Conservation (phyloP, 805 yeast species). For the Teunomyces pallodes region DNA sequence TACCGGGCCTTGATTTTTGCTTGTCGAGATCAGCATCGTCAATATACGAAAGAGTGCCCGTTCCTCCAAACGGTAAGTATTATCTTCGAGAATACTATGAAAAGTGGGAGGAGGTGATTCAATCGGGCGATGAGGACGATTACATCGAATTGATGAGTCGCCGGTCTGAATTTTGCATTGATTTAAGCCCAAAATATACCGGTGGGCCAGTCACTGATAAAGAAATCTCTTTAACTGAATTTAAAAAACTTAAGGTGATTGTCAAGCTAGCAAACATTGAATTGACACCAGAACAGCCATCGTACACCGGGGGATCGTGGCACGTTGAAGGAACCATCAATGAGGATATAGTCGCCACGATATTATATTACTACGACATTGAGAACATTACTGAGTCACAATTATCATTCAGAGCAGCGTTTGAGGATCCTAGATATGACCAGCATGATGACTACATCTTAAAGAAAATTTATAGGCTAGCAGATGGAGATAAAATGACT, state of each 20-base stretch:
- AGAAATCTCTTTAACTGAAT: conserved; percentile 13
- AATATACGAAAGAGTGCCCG: conserved; percentile 12
- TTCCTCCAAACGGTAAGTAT: conserved; percentile 14
- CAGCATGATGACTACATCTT: conserved; percentile 29
- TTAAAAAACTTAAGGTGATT: conserved; percentile 31
- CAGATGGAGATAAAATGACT: conserved; percentile 25
- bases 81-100: conserved; percentile 11
- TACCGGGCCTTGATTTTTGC: conserved; percentile 31
- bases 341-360: conserved; percentile 42
- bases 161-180: background rate
- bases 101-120: background rate
- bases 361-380: conserved; percentile 38
- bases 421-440: conserved; percentile 32
- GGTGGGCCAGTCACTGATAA: conserved; percentile 3
- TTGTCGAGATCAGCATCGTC: conserved; percentile 22
- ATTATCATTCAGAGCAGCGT: conserved; percentile 27
- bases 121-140: no score
- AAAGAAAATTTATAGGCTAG: conserved; percentile 24
- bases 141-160: no score
- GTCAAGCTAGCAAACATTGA: conserved; percentile 40
- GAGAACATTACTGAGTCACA: conserved; percentile 35
- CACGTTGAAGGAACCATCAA: conserved; percentile 42
- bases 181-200: background rate
- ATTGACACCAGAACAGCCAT: conserved; percentile 39
- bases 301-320: conserved; percentile 41